Evolutionary conservation across 805 yeast species (phyloP).

Genomic region (Yamadazyma laniorum): DNA sequence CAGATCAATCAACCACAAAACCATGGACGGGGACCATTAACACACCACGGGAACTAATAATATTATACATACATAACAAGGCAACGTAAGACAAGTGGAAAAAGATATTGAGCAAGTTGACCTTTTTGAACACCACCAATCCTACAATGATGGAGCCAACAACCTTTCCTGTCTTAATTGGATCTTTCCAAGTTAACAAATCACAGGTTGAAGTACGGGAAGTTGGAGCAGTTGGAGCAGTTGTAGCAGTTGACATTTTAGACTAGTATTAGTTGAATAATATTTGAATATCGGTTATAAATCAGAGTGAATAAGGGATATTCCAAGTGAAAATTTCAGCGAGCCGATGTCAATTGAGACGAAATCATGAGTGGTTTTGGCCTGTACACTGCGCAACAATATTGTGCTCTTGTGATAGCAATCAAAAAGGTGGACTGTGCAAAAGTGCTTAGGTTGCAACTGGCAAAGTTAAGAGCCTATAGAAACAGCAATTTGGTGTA

Average conservation of each 20-base stretch:
- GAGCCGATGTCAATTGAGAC: conserved; percentile 4
- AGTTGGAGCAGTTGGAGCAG: conserved; percentile 11
- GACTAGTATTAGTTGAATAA: conserved; percentile 4
- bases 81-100: conserved; percentile 60
- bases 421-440: no score
- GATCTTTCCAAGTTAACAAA: conserved; percentile 73
- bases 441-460: no score
- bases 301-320: conserved; percentile 2
- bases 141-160: conserved; percentile 60
- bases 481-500: no score
- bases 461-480: no score
- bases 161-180: conserved; percentile 72
- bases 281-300: background rate
- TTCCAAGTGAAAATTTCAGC: conserved; percentile 4
- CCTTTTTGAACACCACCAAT: conserved; percentile 57
- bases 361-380: background rate
- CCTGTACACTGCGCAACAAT: background rate
- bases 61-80: conserved; percentile 39
- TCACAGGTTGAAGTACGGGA: conserved; percentile 16
- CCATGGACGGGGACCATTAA: no score
- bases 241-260: conserved; percentile 13
- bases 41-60: no score
- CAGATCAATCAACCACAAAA: no score
- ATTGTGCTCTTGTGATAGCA: conserved; percentile 9
- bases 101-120: conserved; percentile 60